A percentile compares a stretch with the other conserved stretches of the same genome.
Conservation (phyloP, 2,329 filamentous ascomycete species). For the Bertia moriformis region DNA sequence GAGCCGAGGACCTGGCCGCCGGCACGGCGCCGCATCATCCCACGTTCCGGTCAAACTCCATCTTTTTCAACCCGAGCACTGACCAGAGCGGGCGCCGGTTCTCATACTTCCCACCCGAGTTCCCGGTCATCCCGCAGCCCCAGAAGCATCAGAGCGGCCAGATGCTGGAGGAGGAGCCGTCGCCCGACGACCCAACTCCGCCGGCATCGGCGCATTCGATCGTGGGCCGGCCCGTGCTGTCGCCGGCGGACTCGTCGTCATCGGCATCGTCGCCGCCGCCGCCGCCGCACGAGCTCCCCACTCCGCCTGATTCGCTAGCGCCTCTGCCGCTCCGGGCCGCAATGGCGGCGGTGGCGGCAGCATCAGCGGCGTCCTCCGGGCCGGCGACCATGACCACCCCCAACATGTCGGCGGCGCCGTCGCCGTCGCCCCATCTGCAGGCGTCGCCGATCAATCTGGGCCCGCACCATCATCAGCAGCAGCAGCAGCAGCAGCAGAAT, state of each 20-base stretch:
- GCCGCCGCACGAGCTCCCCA: constrained; percentile 10
- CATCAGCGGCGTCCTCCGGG: constrained; percentile 10
- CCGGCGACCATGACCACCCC: constrained; percentile 5
- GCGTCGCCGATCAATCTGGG: constrained; percentile 7
- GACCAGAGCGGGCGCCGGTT: constrained; percentile 40
- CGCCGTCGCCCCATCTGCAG: background rate
- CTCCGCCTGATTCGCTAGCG: constrained; percentile 12
- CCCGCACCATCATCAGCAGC: constrained; percentile 3
- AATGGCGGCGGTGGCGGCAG: constrained; percentile 10
- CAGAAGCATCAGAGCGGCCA: too few species aligned
- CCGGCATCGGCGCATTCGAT: background rate
- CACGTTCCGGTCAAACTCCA: constrained; percentile 51
- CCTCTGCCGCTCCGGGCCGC: constrained; percentile 9
- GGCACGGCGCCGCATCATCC: constrained; percentile 19
- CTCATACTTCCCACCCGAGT: constrained; percentile 49
- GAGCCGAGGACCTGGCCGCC: background rate
- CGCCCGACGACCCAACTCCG: constrained; percentile 12
- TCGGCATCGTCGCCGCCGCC: constrained; percentile 13
- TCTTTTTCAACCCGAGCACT: constrained; percentile 43
- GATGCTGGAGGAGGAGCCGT: constrained; percentile 17
- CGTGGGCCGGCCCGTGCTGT: too few species aligned
- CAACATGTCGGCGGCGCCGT: background rate
- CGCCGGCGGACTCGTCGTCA: constrained; percentile 11
- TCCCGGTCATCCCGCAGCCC: constrained; percentile 18
- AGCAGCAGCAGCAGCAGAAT: constrained; percentile 3